Evolutionary conservation across 2,329 filamentous ascomycete species (phyloP).

Genomic region (Fusarium devonianum): DNA sequence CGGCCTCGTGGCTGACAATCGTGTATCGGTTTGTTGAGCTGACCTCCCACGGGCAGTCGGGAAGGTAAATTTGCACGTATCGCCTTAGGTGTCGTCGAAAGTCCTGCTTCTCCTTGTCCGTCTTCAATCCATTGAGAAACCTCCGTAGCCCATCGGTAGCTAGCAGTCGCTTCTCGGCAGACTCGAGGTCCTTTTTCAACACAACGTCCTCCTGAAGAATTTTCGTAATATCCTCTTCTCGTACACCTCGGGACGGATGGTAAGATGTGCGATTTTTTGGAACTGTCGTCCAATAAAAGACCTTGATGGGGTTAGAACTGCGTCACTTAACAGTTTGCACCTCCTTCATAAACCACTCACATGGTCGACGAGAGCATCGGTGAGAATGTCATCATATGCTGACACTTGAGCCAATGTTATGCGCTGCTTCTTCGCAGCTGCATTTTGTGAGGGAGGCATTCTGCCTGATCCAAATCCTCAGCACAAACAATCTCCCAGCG

Average conservation of each 20-base stretch:
- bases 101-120: slow-evolving; percentile 82
- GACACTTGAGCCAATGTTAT: slow-evolving; percentile 88
- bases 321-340: slow-evolving; percentile 10
- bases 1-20: slow-evolving; percentile 87
- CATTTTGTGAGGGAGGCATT: slow-evolving; percentile 49
- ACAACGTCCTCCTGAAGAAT: slow-evolving; percentile 73
- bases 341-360: slow-evolving; percentile 61
- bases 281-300: slow-evolving; percentile 95
- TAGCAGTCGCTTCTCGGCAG: slow-evolving; percentile 76
- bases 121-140: slow-evolving; percentile 72
- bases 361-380: slow-evolving; percentile 93
- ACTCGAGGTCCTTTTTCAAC: slow-evolving; percentile 72
- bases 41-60: slow-evolving; percentile 95
- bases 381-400: slow-evolving; percentile 93
- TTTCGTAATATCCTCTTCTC: slow-evolving; percentile 66
- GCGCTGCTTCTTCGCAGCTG: slow-evolving; percentile 67
- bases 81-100: slow-evolving; percentile 86
- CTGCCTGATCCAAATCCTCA: slow-evolving; percentile 4
- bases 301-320: slow-evolving; percentile 58
- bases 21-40: slow-evolving; percentile 92
- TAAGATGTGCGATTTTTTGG: slow-evolving; percentile 93
- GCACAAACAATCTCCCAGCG: neutral
- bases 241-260: slow-evolving; percentile 80
- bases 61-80: slow-evolving; percentile 91
- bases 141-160: slow-evolving; percentile 75